Evolutionary conservation across 2,329 filamentous ascomycete species (phyloP).

Genomic region (Apiospora hydei): DNA sequence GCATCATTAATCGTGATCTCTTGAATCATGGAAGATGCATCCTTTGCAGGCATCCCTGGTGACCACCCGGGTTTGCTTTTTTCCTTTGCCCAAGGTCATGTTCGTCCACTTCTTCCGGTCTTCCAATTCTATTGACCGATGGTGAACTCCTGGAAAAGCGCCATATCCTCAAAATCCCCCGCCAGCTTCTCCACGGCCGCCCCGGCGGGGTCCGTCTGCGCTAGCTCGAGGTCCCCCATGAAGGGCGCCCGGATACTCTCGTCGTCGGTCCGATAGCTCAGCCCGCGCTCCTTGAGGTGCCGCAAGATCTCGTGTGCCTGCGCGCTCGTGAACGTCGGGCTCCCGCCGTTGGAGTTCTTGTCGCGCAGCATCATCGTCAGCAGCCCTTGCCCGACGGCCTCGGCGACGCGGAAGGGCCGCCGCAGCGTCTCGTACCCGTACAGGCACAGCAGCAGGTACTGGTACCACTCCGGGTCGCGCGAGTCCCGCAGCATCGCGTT

Average conservation of each 20-base stretch:
- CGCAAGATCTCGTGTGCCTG: slow-evolving; percentile 35
- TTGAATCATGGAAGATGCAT: too few relatives aligned
- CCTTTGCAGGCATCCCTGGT: too few relatives aligned
- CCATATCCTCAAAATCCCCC: slow-evolving; percentile 42
- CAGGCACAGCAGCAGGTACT: slow-evolving; percentile 47
- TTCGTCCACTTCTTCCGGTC: too few relatives aligned
- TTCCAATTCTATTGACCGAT: background rate
- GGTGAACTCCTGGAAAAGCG: slow-evolving; percentile 44
- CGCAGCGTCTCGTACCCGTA: slow-evolving; percentile 47
- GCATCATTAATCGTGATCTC: too few relatives aligned
- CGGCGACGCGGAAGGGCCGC: slow-evolving; percentile 45
- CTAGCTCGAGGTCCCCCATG: slow-evolving; percentile 46
- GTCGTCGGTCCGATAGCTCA: slow-evolving; percentile 32
- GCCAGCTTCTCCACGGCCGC: slow-evolving; percentile 46
- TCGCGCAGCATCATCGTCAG: slow-evolving; percentile 46
- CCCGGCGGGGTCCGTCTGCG: slow-evolving; percentile 42
- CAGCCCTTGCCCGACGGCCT: slow-evolving; percentile 43
- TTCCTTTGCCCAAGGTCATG: too few relatives aligned
- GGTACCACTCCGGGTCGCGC: slow-evolving; percentile 41
- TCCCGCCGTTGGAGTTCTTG: slow-evolving; percentile 32
- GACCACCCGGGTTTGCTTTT: too few relatives aligned
- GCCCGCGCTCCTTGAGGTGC: slow-evolving; percentile 38
- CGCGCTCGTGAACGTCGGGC: background rate
- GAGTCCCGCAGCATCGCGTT: slow-evolving; percentile 45
- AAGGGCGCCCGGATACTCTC: slow-evolving; percentile 42